Evolutionary conservation across 2,329 filamentous ascomycete genomes (phyloP), one percentile per base, ranked within the genome.

Genomic region (Magnaporthiopsis poae): DNA sequence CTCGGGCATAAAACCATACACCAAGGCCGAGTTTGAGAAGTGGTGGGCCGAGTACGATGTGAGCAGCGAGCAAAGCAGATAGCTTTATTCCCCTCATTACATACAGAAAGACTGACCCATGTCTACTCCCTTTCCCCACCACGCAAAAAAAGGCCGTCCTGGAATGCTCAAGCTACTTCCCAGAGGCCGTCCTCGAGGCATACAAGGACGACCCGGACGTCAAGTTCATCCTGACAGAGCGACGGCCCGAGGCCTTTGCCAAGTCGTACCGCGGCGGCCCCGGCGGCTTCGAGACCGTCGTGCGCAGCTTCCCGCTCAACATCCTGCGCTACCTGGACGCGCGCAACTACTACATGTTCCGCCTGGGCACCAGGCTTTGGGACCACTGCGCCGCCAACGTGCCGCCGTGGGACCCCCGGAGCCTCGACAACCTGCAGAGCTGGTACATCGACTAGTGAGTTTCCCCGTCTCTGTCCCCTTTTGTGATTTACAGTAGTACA

Each of bases 161-260:
- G 67, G 74, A 74, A 67, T 71, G 74, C 69, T 71, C 73, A 12
- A 72, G 71, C 66, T 72, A 75, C 66, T 74, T 78, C 69, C 68
- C 75, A 5, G 72, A 69, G 15, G 74, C 73, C 36, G 60, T 68
- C 35, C 33, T 76, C 11, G 70, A 72, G 12, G 70, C 71, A 3
- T 77, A 52, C 35, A 76, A 76, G 0, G 70, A 77, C 31, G 75
- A 52, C 35, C 76, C 76, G 0, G 70, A 76, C 33, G 75, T 75
- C 36, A 76, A 74, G 63, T 78, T 78, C 66, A 73, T 78, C 31
- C 70, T 78, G 18, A 74, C 71, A 8, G 74, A 77, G 66, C 72
- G 77, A 21, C 69, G 75, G 25, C 72, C 73, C 5, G 73, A 75
- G 27, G 74, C 74, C 61, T 78, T 77, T 76, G 71, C 69, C 9